These are phyloP conservation scores for Agapanthus africanus DNA, from an alignment of 106 monocot species.

Conservation along the genomic window DNA sequence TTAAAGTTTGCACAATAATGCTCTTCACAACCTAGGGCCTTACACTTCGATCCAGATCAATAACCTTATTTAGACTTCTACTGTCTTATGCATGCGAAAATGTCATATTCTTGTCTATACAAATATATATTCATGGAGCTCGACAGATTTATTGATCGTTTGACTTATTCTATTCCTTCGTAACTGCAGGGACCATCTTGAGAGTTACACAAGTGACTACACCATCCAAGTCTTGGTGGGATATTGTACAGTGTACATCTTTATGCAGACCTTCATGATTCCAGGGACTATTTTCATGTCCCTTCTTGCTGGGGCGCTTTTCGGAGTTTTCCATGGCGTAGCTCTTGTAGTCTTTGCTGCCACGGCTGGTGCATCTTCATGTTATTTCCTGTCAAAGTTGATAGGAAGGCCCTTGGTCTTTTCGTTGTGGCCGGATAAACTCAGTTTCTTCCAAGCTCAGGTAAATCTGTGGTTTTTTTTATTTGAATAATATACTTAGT, in stretches of 20 bases:
- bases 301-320: constrained; percentile 87
- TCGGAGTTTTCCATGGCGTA: constrained; percentile 66
- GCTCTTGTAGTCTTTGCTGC: constrained; percentile 87
- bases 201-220: constrained; percentile 79
- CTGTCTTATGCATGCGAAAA: background rate
- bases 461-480: constrained; percentile 15
- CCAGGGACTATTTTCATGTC: constrained; percentile 99
- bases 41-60: no score
- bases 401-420: constrained; percentile 82
- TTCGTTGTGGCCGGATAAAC: constrained; percentile 93
- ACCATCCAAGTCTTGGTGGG: constrained; percentile 88
- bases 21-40: no score
- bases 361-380: constrained; percentile 93
- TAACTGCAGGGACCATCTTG: constrained; percentile 76
- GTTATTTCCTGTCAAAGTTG: constrained; percentile 85
- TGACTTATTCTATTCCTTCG: background rate
- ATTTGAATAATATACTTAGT: no score
- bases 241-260: constrained; percentile 84
- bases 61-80: no score
- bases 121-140: no score
- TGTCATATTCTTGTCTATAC: background rate
- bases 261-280: constrained; percentile 99
- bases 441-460: constrained; percentile 81
- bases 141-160: background rate
- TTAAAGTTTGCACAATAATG: no score